Evolutionary conservation across 2,329 filamentous ascomycete species (phyloP), one percentile per base, ranked within the genome.

Genomic region (Fusarium tanahbumbuense): DNA sequence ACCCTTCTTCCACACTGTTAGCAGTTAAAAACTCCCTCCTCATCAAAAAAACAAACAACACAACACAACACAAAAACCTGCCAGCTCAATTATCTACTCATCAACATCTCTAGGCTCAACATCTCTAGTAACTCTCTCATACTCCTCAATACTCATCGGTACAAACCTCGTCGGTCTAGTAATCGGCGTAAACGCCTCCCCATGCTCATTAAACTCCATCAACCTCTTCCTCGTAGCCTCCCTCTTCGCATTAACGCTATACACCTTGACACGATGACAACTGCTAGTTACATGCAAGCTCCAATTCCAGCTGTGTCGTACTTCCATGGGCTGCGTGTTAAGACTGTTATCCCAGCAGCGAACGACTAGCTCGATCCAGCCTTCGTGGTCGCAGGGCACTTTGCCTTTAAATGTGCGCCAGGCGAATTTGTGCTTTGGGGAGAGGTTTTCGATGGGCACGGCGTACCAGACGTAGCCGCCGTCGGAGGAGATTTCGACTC

Each of bases 351-450:
- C 88, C 87, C 88, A 90, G 69, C 85, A 88, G 4, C 88, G 80
- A 22, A 84, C 83, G 1, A 86, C 83, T 30, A 90, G 78, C 74
- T 90, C 88, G n/a, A 87, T 76, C 88, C 87, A 89, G 0, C 88
- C 87, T 71, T 89, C 87, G 2, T 83, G 84, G 52, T 89, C 87
- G 61, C 87, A 87, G 0, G 90, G 90, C 1, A 92, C 73, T 6
- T 90, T 86, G 0, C 85, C 83, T 56, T 86, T 81, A 89, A 90
- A 92, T 0, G 84, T 84, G 12, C 90, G 80, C 91, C 90, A 93
- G 0, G 88, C 84, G 69, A 86, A 88, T 45, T 84, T 87, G 56
- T 87, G 85, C 78, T 92, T 92, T 64, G 82, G 83, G 2, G 84
- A 87, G 67, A 92, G 67, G 6, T 90, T 88, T 57, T 89, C 84